Evolutionary conservation across 371 early-diverging fungal genomes (phyloP), one percentile per base, ranked within the genome.

Genomic region (Mortierella sp.): DNA sequence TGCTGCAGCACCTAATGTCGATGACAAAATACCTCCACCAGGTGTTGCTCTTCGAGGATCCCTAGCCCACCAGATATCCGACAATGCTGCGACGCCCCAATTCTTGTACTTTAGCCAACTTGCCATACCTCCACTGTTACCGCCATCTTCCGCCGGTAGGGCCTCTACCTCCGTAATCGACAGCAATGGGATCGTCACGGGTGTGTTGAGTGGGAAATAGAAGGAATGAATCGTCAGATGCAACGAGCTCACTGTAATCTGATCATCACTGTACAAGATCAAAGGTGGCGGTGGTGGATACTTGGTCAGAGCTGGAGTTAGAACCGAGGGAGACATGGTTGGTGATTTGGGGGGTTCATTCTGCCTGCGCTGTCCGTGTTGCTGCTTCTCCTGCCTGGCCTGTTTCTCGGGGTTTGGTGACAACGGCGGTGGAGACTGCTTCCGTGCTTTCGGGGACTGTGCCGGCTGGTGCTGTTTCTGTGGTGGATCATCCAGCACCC

Each of bases 221-320:
- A 76, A 76, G 12, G 70, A 60, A 32, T 76, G 78, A 19, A 76
- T 76, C 27, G 78, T 76, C 32, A 76, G 55, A 24, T 76, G 78
- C 44, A 76, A 39, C 17, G 78, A 69, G 50, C 70, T 70, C 19
- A 76, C 61, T 1, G 78, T 76, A 28, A 76, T 76, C 17, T 64
- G 60, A 26, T 70, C 78, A 32, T 76, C 78, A 12, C 62, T 70
- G 55, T 76, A 76, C 0, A 76, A 50, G 50, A 76, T 76, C 23
- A 59, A 49, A 4, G 78, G 78, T 11, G 78, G 70, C 3, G 66
- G 70, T n/a, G 78, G 78, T 6, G 78, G 78, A 31, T 76, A 76
- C 17, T 52, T 56, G 1, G 56, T 49, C 50, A 61, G 34, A 19
- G 48, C 32, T 27, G 47, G 34, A 4, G 60, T 31, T 17, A 39